phyloP scores from a whole-genome alignment of 805 yeast genomes.

The Yarrowia hollandica region DNA sequence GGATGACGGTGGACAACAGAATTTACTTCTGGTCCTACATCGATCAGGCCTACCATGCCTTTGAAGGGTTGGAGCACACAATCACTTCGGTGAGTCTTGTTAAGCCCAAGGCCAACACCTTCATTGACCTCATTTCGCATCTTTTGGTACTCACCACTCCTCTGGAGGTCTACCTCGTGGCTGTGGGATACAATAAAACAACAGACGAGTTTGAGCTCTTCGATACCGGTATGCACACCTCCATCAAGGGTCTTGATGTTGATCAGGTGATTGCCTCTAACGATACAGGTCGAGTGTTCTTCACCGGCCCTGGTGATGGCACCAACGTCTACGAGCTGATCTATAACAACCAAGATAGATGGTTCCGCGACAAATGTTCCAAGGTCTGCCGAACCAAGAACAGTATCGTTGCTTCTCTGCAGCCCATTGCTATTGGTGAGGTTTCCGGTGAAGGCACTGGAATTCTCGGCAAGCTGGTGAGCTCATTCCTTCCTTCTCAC shows the following conservation, averaged over 20 bases:
- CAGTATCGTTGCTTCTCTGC: conserved; percentile 48
- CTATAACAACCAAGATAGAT: conserved; percentile 78
- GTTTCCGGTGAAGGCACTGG: conserved; percentile 20
- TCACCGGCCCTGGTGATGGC: conserved; percentile 79
- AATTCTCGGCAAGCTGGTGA: conserved; percentile 33
- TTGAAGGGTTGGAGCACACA: conserved; percentile 78
- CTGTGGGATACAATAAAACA: conserved; percentile 53
- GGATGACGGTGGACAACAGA: conserved; percentile 82
- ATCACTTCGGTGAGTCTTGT: conserved; percentile 74
- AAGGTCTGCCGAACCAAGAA: conserved; percentile 80
- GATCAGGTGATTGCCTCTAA: conserved; percentile 60
- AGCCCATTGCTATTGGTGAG: conserved; percentile 31
- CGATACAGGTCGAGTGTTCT: conserved; percentile 74
- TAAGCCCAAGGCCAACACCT: conserved; percentile 78
- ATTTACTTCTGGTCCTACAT: conserved; percentile 80
- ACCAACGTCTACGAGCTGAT: conserved; percentile 80
- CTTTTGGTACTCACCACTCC: conserved; percentile 78
- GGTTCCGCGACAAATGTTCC: conserved; percentile 81
- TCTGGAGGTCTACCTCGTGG: conserved; percentile 71
- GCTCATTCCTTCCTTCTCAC: conserved; percentile 37
- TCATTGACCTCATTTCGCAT: conserved; percentile 73
- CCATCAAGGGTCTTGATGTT: conserved; percentile 75
- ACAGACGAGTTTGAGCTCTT: conserved; percentile 62
- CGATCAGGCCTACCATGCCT: conserved; percentile 68
- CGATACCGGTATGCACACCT: conserved; percentile 79